Percentiles rank a stretch among this genome's conserved stretches.
These are phyloP conservation scores for Periconia macrospinosa DNA, from an alignment of 2,329 filamentous ascomycete species.

Conservation along the genomic window DNA sequence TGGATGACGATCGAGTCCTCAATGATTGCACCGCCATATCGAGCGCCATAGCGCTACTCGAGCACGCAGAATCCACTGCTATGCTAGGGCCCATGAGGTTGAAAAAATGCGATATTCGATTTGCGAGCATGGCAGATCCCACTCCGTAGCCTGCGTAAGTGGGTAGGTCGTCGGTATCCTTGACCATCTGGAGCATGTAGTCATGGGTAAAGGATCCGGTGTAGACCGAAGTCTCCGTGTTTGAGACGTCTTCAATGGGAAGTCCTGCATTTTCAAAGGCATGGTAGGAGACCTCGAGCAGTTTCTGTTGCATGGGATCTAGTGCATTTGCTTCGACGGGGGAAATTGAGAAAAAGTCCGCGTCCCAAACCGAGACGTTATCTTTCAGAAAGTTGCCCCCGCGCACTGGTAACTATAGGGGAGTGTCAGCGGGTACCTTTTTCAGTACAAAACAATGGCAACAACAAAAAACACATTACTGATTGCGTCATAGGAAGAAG, in stretches of 20 bases:
- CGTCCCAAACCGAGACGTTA: conserved; percentile 23
- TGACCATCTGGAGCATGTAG: conserved; percentile 16
- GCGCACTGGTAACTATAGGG: conserved; percentile 17
- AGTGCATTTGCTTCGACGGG: conserved; percentile 21
- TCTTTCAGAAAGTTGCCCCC: conserved; percentile 16
- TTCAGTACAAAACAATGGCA: conserved; percentile 14
- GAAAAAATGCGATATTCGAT: conserved; percentile 13
- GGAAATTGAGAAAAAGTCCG: conserved; percentile 24
- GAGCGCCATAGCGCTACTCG: conserved; percentile 10
- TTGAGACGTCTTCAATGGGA: background rate
- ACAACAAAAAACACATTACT: conserved; percentile 18
- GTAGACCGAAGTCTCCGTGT: conserved; percentile 2
- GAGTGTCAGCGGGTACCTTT: conserved; percentile 8
- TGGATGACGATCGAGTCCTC: conserved; percentile 7
- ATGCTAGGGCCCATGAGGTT: conserved; percentile 15
- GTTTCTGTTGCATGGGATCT: conserved; percentile 28
- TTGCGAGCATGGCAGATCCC: conserved; percentile 7
- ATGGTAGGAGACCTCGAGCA: conserved; percentile 30
- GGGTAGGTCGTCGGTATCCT: conserved; percentile 17
- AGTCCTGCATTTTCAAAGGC: conserved; percentile 27
- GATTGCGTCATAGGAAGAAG: background rate
- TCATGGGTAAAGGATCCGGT: conserved; percentile 6
- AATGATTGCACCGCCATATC: conserved; percentile 18
- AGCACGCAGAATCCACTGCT: conserved; percentile 19
- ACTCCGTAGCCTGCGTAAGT: background rate